Base-by-base conservation (phyloP, 495 filamentous ascomycete species). In the Daldinia concentrica region DNA sequence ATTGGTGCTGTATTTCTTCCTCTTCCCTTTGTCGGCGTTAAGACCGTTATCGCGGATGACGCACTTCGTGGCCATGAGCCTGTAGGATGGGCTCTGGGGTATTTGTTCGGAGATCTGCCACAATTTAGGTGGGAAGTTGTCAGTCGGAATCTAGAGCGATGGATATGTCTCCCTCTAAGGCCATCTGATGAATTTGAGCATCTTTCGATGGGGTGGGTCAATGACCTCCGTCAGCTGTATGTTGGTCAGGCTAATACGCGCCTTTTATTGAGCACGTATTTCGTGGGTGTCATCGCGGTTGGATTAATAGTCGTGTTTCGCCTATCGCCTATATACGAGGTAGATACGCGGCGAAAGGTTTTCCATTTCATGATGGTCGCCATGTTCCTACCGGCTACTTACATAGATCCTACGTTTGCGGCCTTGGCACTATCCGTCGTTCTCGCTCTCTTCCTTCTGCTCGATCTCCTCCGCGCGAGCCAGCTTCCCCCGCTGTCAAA, bases 341-440 rank as follows among this genome's bases (percentile, higher is more conserved):
- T 98, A 37, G 96, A 99, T 79, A 99, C 95, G 3, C 87, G 95
- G n/a, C 89, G 95, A 39, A 99, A 99, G 79, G 91, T 99, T 9
- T 99, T 99, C 79, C 95, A 99, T 79, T 95, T 95, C 68, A 97
- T 93, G 89, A 97, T 98, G 88, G 94, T 98, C 37, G 86, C 89
- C 45, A 97, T 99, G 92, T 91, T 99, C 68, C 85, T 98, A 3
- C 93, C 95, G 11, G 87, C 92, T 1, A 90, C 89, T 2, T 96
- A 90, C 74, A 79, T 98, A 67, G 96, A 98, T 78, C 96, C 95
- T 7, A 79, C 88, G 17, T 98, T 93, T 76, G 87, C 89, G 51
- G 87, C 92, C 0, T 85, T 99, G 6, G 92, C 93, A 1, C 81
- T 98, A 50, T 83, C 83, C 0, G 80, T 97, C 27, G 86, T 92